Evolutionary conservation across 2,329 filamentous ascomycete genomes (phyloP), one percentile per base, ranked within the genome.

Genomic region (Colletotrichum camelliae): DNA sequence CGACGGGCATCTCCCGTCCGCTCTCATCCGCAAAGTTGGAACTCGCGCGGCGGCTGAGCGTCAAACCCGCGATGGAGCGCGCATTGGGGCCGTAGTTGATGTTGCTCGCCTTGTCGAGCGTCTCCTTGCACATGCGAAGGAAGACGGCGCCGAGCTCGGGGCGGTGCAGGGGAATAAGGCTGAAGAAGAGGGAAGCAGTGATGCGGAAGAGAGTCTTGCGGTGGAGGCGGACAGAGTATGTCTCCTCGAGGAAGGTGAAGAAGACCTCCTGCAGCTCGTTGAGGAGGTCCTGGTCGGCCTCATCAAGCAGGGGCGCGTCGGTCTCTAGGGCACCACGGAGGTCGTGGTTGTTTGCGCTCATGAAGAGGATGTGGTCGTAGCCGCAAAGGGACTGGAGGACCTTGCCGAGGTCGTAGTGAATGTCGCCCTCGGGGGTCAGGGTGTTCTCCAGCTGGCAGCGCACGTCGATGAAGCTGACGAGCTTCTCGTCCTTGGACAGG

Each of bases 371-470:
- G 77, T 83, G 80, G 66, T 82, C 81, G 70, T 82, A 82, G 18
- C 81, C 81, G 60, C 79, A 80, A 12, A 82, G 80, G 7, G 78
- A 80, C 74, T 82, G 81, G 21, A 82, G 74, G 4, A 82, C 80
- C 77, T 82, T 82, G 70, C 78, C 80, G 5, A 82, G 78, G 67
- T 82, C 81, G 77, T 82, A 82, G 73, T 81, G 75, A 57, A 82
- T 78, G 70, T 82, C 81, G 35, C 81, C 81, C 61, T 81, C 80
- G 5, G 78, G 71, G 9, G 81, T 82, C 5, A 82, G 72, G 3
- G 75, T 78, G 52, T 78, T 77, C 24, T 79, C 79, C n/a, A 80
- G 78, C 70, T 81, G 80, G 72, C 81, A 81, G 39, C 81, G 78
- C 12, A 82, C 81, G 67, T 82, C 81, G 66, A 82, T 80, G 75